Base-by-base conservation (phyloP, 805 yeast genomes). In the Priceomyces medius region DNA sequence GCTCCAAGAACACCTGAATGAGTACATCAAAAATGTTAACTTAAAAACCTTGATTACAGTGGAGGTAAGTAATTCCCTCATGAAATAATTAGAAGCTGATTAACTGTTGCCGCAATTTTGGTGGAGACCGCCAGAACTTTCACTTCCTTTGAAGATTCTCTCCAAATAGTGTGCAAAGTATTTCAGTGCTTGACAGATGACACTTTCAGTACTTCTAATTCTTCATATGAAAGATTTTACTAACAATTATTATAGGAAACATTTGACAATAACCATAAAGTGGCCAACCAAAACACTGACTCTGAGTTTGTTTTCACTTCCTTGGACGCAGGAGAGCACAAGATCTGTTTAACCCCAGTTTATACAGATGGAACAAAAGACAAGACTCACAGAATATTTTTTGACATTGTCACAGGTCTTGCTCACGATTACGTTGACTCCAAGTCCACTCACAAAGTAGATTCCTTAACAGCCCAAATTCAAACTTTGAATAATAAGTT, bases 281-380 rank as follows among this genome's bases (percentile, higher is more conserved):
- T 88, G 19, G 82, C 81, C 27, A 62, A 73, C 45, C 95, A 88
- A 61, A 50, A 73, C 2, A 67, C 86, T 9, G 63, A 61, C 29
- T 86, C 88, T 12, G 83, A 82, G 46, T 85, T 88, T 62, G 75
- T 89, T 21, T 89, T 87, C 70, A 83, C 90, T 9, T 85, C 97
- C 1, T 66, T 80, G 35, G 96, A 85, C 40, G 70, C 83, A 8
- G 97, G 97, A 28, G 95, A 86, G 59, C 97, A 89, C 71, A 74
- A 76, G 54, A 74, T 90, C 53, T 89, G 97, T 66, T 68, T 89
- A 51, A 66, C 64, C 17, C 80, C 81, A 20, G 51, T 62, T 14
- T 61, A 81, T 80, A 31, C 81, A 81, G 88, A 85, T 40, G 85
- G 89, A 81, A 73, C 85, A 54, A 71, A 78, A 44, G 77, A 77